phyloP scores from a whole-genome alignment of 352 stramenopile genomes.

The Peronosclerospora sorghi region DNA sequence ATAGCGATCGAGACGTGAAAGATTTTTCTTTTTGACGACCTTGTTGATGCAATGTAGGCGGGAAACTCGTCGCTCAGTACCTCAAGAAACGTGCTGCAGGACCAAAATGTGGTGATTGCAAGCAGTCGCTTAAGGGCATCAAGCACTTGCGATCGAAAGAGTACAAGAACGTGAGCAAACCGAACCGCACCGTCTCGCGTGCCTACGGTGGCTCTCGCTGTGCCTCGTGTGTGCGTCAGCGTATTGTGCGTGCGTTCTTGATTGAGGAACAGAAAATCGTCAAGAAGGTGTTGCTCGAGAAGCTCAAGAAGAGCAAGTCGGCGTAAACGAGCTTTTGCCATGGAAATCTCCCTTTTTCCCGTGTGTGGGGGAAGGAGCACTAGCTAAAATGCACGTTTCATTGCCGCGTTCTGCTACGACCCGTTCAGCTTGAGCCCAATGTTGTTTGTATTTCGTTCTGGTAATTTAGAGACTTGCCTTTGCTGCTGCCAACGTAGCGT shows the following conservation, averaged over 20 bases:
- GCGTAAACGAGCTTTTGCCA: slow-evolving; percentile 22
- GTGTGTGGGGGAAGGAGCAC: slow-evolving; percentile 14
- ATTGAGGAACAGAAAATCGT: slow-evolving; percentile 99
- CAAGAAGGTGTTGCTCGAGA: slow-evolving; percentile 97
- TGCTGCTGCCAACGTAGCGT: too few species aligned
- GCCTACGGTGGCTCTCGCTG: slow-evolving; percentile 95
- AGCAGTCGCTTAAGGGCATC: slow-evolving; percentile 87
- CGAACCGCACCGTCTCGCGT: slow-evolving; percentile 91
- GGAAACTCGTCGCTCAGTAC: slow-evolving; percentile 90
- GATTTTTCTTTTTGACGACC: neutral
- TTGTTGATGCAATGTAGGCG: slow-evolving; percentile 34
- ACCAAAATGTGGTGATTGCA: slow-evolving; percentile 95
- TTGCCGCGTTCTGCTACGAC: slow-evolving; percentile 16
- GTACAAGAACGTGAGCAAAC: slow-evolving; percentile 76
- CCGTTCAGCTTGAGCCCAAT: neutral
- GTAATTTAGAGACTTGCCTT: neutral
- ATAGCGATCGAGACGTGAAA: too few species aligned
- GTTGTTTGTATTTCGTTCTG: neutral
- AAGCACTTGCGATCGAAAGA: slow-evolving; percentile 64
- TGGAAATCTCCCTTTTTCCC: slow-evolving; percentile 15
- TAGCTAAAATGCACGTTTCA: slow-evolving; percentile 35
- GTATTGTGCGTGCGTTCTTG: slow-evolving; percentile 97
- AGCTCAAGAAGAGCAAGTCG: slow-evolving; percentile 80
- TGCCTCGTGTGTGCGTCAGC: slow-evolving; percentile 88
- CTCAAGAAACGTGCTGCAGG: slow-evolving; percentile 90